Base-by-base conservation (phyloP, 2,329 filamentous ascomycete species). In the Scytalidium sp. region DNA sequence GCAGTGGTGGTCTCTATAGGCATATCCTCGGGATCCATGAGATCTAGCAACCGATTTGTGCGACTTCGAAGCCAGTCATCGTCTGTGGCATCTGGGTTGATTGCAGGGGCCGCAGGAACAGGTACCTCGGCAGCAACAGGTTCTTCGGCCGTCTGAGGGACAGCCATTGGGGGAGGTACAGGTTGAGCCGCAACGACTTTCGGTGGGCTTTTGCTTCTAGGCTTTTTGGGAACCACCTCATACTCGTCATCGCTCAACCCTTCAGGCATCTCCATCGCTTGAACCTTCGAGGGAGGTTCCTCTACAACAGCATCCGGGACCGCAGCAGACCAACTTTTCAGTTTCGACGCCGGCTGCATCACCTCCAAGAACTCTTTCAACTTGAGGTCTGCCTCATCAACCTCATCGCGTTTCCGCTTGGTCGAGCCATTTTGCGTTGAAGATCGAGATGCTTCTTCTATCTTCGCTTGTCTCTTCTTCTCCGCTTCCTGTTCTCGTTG, bases 31-130 rank as follows among this genome's bases (percentile, higher is more conserved):
- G 64, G 64, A 60, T 96, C 90, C 47, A 92, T 76, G 22, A 97
- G 75, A 66, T 93, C 94, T 45, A 97, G 76, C 44, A 96, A 74
- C 60, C 93, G 82, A 70, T 86, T 97, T 13, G 92, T 97, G 59
- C 88, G 84, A 55, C 88, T 93, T 50, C 93, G 84, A 59, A 97
- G 76, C 94, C 94, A 99, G 68, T 97, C 92, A 53, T 86, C 84
- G 19, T 84, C 75, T 45, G 74, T 72, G 42, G 71, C 65, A 25
- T 49, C 50, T 21, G 32, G 39, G 19, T 67, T 67, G 27, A 64
- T 64, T 20, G 66, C 61, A 44, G 64, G 11, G 9, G 45, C 44
- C 46, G 61, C 57, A 46, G 55, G 51, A 46, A n/a, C 25, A 19
- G 47, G 21, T 29, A 50, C 32, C 22, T 52, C 36, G 17, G 25